Conservation (phyloP, 257 asterid species). For the Nemophila menziesii region DNA sequence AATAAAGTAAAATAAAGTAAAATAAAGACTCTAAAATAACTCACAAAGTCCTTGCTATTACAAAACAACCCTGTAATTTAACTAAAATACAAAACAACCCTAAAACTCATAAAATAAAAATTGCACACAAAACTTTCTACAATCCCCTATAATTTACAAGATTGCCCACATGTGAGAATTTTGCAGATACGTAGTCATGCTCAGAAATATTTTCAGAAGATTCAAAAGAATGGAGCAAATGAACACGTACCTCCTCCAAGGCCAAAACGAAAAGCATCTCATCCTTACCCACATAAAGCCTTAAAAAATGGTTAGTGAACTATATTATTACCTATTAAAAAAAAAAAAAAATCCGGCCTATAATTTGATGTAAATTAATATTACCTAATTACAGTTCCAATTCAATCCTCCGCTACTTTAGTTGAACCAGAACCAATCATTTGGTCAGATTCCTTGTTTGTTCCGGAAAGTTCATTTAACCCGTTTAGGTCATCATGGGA, state of each 20-base stretch:
- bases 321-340: background rate
- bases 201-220: slow-evolving; percentile 81
- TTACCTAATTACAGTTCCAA: slow-evolving; percentile 30
- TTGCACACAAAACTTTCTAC: too few relatives aligned
- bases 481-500: slow-evolving; percentile 43
- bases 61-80: too few relatives aligned
- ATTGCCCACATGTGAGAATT: too few relatives aligned
- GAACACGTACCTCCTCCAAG: slow-evolving; percentile 97
- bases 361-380: background rate
- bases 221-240: slow-evolving; percentile 74
- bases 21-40: too few relatives aligned
- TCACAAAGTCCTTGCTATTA: too few relatives aligned
- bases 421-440: slow-evolving; percentile 31
- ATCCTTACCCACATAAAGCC: slow-evolving; percentile 96
- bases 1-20: too few relatives aligned
- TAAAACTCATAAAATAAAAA: too few relatives aligned
- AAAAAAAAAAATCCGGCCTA: too few relatives aligned
- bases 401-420: slow-evolving; percentile 34
- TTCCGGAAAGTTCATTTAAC: slow-evolving; percentile 27
- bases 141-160: too few relatives aligned
- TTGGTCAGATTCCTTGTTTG: slow-evolving; percentile 34
- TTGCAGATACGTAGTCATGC: slow-evolving; percentile 97
- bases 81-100: too few relatives aligned
- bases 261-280: slow-evolving; percentile 91
- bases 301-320: slow-evolving; percentile 44